Conservation (phyloP, 768 basidiomycete species). For the Rhodotorula paludigena region DNA sequence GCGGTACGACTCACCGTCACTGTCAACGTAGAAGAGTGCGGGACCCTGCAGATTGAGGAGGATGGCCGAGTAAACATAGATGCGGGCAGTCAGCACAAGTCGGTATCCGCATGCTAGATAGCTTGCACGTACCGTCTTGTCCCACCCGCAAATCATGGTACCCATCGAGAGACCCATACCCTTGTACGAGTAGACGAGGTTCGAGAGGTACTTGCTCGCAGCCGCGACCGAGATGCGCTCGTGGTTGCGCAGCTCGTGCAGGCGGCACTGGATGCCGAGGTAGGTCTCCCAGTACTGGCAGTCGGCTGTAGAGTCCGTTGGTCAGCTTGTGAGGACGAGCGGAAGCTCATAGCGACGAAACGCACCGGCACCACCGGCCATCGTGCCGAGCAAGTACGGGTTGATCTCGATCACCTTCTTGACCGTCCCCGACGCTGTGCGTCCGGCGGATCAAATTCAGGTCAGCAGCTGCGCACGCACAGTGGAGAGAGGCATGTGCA, state of each 20-base stretch:
- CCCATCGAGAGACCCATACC: constrained; percentile 99
- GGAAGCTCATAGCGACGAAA: not conserved
- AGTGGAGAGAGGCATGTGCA: not conserved
- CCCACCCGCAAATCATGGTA: constrained; percentile 99
- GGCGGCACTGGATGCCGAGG: constrained; percentile 91
- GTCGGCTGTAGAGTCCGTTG: constrained; percentile 58
- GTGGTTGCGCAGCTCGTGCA: constrained; percentile 89
- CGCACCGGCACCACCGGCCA: constrained; percentile 95
- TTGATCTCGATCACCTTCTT: constrained; percentile 99
- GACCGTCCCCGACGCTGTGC: constrained; percentile 83
- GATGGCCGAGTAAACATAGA: constrained; percentile 64
- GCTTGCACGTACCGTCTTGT: constrained; percentile 86
- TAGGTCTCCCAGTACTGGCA: constrained; percentile 99
- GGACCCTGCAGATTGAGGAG: not conserved
- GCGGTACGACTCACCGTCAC: constrained; percentile 55
- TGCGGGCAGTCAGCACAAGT: too few relatives aligned
- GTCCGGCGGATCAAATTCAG: not conserved
- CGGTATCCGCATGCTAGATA: too few relatives aligned
- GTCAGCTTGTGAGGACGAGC: not conserved
- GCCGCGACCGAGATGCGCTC: constrained; percentile 99
- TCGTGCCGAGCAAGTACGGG: constrained; percentile 95
- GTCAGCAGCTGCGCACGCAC: not conserved
- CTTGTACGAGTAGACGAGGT: constrained; percentile 96
- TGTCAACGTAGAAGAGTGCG: constrained; percentile 89
- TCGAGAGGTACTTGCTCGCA: constrained; percentile 93